Percentiles rank a stretch among this genome's conserved stretches.
phyloP scores from a whole-genome alignment of 2,329 filamentous ascomycete genomes.

The Epichloe coenophiala region DNA sequence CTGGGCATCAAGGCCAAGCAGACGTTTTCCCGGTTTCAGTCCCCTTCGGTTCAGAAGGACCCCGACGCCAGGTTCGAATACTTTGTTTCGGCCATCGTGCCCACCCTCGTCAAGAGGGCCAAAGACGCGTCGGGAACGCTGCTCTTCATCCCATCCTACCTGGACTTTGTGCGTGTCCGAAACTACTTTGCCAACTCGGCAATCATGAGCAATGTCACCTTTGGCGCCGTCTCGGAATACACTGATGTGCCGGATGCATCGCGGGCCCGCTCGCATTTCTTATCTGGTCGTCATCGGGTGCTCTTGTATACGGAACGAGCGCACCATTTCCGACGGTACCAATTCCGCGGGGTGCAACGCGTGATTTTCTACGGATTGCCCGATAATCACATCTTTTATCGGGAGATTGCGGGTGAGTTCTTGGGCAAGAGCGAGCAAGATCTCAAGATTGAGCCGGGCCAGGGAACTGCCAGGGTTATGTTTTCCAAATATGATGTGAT shows the following conservation, averaged over 20 bases:
- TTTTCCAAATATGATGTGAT: conserved; percentile 87
- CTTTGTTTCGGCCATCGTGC: conserved; percentile 72
- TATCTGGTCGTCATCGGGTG: conserved; percentile 67
- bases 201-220: conserved; percentile 34
- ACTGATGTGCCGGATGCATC: conserved; percentile 65
- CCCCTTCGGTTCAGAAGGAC: conserved; percentile 54
- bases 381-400: conserved; percentile 74
- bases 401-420: conserved; percentile 59
- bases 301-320: conserved; percentile 86
- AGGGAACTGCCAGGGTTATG: conserved; percentile 46
- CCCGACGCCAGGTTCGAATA: conserved; percentile 84
- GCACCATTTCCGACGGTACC: conserved; percentile 92
- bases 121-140: conserved; percentile 57
- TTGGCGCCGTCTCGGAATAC: conserved; percentile 84
- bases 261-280: conserved; percentile 76
- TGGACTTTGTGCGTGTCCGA: conserved; percentile 86
- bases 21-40: conserved; percentile 80
- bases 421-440: conserved; percentile 46
- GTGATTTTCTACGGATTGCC: conserved; percentile 86
- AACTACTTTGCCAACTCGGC: conserved; percentile 75
- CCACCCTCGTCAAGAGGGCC: conserved; percentile 55
- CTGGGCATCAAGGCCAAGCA: conserved; percentile 63
- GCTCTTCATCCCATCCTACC: conserved; percentile 83
- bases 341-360: conserved; percentile 64
- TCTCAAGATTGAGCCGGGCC: conserved; percentile 39